Evolutionary conservation across 1,284 basidiomycete species (phyloP), one percentile per base, ranked within the genome.

Genomic region (Leccinum fallax): DNA sequence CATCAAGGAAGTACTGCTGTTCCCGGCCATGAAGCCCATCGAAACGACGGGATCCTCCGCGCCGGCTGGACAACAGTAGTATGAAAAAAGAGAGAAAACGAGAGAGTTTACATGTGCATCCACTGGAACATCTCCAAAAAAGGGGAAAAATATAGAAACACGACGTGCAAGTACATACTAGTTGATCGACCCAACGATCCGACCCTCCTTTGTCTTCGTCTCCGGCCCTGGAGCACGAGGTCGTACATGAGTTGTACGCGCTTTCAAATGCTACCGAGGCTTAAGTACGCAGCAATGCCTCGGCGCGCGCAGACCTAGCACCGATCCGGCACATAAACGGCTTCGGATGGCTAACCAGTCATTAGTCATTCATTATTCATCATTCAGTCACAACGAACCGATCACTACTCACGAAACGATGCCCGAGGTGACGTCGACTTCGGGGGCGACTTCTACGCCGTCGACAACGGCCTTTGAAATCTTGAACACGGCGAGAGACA

Each of bases 11-110:
- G 93, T 95, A 24, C 77, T 95, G 8, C 78, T 94, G 43, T 95
- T 95, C 90, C 93, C 93, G 32, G 93, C 93, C 2, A 95, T 94
- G 91, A 94, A 93, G 83, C 93, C 93, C 9, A 74, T 85, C 49
- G 87, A 88, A 61, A 83, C 79, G 3, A 83, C 79, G 3, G 70
- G 73, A 55, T 34, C 48, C 2, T 61, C 71, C 24, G 60, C 34
- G 8, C 49, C 69, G 28, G 62, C 71, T 13, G 69, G 62, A 51
- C 68, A 70, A 6, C 63, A 66, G 55, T 62, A 28, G 46, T 46
- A 24, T 34, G 10, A 19, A n/a, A 15, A 53, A 19, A 53, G 49
- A 9, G 21, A 48, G 24, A 49, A 11, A 49, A 49, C 19, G 15
- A 49, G 48, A 24, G n/a, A n/a, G 2, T 24, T 24, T 24, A 49